Evolutionary conservation across 1,284 basidiomycete species (phyloP).

Genomic region (Porogramme epimiltina): DNA sequence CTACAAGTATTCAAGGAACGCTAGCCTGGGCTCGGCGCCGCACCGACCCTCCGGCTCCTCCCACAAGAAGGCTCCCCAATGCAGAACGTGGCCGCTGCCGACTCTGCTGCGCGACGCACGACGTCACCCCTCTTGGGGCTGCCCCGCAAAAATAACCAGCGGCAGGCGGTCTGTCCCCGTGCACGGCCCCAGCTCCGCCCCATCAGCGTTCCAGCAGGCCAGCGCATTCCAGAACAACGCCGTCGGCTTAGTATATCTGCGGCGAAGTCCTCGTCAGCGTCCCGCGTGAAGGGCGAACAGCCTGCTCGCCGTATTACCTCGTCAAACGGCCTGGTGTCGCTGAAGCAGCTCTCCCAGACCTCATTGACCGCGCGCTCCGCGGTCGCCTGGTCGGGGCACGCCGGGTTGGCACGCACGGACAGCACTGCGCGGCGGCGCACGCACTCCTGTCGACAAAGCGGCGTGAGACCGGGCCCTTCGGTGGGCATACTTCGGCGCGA

Average conservation of each 20-base stretch:
- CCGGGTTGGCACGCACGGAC: conserved; percentile 81
- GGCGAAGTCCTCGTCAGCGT: not conserved
- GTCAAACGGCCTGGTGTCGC: conserved; percentile 95
- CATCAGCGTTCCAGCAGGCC: too few species aligned
- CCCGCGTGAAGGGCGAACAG: not conserved
- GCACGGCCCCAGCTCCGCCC: too few species aligned
- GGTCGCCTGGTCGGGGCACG: conserved; percentile 74
- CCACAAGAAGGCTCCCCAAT: conserved; percentile 10
- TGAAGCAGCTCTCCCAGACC: conserved; percentile 96
- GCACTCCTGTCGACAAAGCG: conserved; percentile 61
- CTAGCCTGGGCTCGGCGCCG: too few species aligned
- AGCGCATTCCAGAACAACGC: too few species aligned
- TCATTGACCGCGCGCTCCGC: conserved; percentile 93
- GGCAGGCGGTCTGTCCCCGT: too few species aligned
- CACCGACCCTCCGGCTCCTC: conserved; percentile 7
- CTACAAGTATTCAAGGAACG: too few species aligned
- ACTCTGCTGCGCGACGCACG: conserved; percentile 5
- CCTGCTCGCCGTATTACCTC: conserved; percentile 57
- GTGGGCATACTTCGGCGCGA: conserved; percentile 8
- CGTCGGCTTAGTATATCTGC: conserved; percentile 13
- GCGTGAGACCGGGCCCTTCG: conserved; percentile 4
- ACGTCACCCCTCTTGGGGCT: conserved; percentile 12
- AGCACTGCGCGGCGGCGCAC: conserved; percentile 86
- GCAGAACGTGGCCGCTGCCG: not conserved
- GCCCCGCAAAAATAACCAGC: conserved; percentile 11